These are phyloP conservation scores for Phialocephala sp. DNA, from an alignment of 2,329 filamentous ascomycete species.

Conservation along the genomic window DNA sequence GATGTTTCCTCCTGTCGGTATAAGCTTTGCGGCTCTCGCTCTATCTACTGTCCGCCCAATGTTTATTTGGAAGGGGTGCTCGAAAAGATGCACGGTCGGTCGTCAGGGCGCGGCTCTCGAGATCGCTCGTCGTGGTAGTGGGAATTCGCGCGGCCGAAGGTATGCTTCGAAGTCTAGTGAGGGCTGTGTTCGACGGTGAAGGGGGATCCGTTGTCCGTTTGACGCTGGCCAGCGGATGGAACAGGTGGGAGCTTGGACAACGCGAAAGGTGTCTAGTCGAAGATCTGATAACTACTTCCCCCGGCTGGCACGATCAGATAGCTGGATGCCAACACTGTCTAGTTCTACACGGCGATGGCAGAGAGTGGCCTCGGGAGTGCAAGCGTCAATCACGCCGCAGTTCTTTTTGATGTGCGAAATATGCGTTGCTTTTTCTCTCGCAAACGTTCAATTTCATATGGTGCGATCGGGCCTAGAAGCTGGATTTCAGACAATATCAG, in stretches of 20 bases:
- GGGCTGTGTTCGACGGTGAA: not conserved
- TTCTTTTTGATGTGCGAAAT: conserved; percentile 20
- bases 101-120: conserved; percentile 26
- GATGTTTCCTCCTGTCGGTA: conserved; percentile 25
- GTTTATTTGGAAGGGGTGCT: conserved; percentile 28
- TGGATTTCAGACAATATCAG: conserved; percentile 18
- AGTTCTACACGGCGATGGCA: not conserved
- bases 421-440: conserved; percentile 28
- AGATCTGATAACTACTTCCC: conserved; percentile 21
- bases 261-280: conserved; percentile 12
- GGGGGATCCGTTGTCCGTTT: conserved; percentile 16
- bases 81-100: conserved; percentile 23
- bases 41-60: conserved; percentile 32
- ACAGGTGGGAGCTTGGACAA: conserved; percentile 9
- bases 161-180: conserved; percentile 6
- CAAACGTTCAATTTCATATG: conserved; percentile 25
- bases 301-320: conserved; percentile 7
- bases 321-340: conserved; percentile 6
- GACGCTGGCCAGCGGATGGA: conserved; percentile 19
- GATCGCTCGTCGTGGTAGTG: conserved; percentile 21
- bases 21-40: conserved; percentile 33
- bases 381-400: conserved; percentile 10
- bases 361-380: conserved; percentile 11
- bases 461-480: not conserved
- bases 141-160: conserved; percentile 14